A percentile compares a stretch with the other conserved stretches of the same genome.
phyloP scores from a whole-genome alignment of 2,329 filamentous ascomycete species.

The Diaporthe ampelina region DNA sequence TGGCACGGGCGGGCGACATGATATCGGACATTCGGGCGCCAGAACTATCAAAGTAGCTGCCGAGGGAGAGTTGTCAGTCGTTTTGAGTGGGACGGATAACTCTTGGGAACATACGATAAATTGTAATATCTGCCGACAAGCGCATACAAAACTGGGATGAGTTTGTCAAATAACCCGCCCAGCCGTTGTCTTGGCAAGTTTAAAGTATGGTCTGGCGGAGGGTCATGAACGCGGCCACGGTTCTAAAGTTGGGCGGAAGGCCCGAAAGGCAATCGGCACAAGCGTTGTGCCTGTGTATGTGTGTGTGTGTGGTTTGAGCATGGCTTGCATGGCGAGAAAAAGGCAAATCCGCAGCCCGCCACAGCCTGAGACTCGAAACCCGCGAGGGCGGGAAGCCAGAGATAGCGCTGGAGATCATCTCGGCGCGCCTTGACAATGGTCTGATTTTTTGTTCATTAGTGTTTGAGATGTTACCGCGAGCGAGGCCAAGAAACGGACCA shows the following conservation, averaged over 20 bases:
- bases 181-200: constrained; percentile 20
- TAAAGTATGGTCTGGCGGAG: not conserved
- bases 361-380: constrained; percentile 26
- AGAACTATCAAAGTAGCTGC: constrained; percentile 29
- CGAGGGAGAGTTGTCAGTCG: constrained; percentile 3
- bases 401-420: constrained; percentile 29
- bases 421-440: constrained; percentile 40
- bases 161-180: constrained; percentile 18
- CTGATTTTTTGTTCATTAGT: constrained; percentile 45
- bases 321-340: not conserved
- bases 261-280: constrained; percentile 15
- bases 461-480: constrained; percentile 40
- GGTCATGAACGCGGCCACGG: constrained; percentile 3
- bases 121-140: constrained; percentile 7
- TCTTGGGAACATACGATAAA: constrained; percentile 32
- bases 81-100: constrained; percentile 8
- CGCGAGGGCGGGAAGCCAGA: constrained; percentile 7
- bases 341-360: constrained; percentile 2
- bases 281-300: not conserved
- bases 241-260: constrained; percentile 13
- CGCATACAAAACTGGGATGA: constrained; percentile 24
- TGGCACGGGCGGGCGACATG: constrained; percentile 37
- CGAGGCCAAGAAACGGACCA: constrained; percentile 24
- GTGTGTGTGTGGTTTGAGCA: constrained; percentile 12
- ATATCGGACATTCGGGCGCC: not conserved